phyloP scores from a whole-genome alignment of 2,329 filamentous ascomycete species.

The Celoporthe dispersa region DNA sequence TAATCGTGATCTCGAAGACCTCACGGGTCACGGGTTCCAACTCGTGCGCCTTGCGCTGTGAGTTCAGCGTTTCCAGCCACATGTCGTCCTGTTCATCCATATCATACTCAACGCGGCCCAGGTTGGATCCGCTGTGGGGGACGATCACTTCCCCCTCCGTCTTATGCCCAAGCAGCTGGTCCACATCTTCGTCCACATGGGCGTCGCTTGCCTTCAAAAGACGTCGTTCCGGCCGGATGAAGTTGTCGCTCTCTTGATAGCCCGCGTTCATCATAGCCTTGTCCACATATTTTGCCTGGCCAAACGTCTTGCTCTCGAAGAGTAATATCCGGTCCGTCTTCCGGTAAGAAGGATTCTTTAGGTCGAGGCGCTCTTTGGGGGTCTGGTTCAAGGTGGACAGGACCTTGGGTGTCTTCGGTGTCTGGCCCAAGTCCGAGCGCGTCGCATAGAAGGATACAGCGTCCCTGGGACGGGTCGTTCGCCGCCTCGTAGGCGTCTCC shows the following conservation, averaged over 20 bases:
- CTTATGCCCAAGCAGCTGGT: constrained; percentile 50
- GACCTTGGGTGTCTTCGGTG: constrained; percentile 65
- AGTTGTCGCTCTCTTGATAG: constrained; percentile 93
- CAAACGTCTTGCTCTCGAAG: constrained; percentile 83
- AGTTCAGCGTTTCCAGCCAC: constrained; percentile 88
- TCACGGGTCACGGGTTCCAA: constrained; percentile 87
- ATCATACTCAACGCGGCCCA: constrained; percentile 94
- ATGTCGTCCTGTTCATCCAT: constrained; percentile 99
- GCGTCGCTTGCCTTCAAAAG: constrained; percentile 68
- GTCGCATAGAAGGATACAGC: constrained; percentile 58
- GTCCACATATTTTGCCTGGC: constrained; percentile 90
- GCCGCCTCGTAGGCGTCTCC: constrained; percentile 47
- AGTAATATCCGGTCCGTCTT: constrained; percentile 78
- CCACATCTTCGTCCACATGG: constrained; percentile 63
- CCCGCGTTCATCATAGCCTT: constrained; percentile 95
- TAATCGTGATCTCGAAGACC: constrained; percentile 96
- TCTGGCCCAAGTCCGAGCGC: constrained; percentile 48
- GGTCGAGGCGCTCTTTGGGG: constrained; percentile 76
- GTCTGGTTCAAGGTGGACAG: constrained; percentile 80
- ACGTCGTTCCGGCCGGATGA: constrained; percentile 74
- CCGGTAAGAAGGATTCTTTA: constrained; percentile 76
- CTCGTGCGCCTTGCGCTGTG: constrained; percentile 72
- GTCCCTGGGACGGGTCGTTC: constrained; percentile 54
- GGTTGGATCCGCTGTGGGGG: constrained; percentile 48
- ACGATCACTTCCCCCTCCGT: constrained; percentile 61